Base-by-base conservation (phyloP, 2,329 filamentous ascomycete genomes). In the Calonectria henricotiae region DNA sequence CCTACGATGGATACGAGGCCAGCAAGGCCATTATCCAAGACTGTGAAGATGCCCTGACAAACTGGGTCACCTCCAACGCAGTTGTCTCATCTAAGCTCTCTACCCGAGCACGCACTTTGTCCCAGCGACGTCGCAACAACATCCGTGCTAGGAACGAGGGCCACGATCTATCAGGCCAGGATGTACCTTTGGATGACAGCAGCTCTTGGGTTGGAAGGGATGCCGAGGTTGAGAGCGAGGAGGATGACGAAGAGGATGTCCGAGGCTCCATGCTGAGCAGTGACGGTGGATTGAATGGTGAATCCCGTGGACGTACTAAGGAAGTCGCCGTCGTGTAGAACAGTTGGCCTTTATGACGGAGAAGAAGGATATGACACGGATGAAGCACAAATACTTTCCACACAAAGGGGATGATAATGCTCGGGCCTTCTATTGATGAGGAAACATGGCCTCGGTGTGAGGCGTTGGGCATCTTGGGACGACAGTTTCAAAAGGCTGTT, bases 21-120 rank as follows among this genome's bases (percentile, higher is more conserved):
- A 97, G 94, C 89, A 98, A 98, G 86, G 96, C 93, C 74, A 98
- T 99, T 84, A 98, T 99, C 80, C 96, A 99, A 86, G 96, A 99
- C 84, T 99, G 96, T 83, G 96, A 99, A 85, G 95, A 98, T 81
- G 90, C 96, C 1, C 91, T 99, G 71, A 98, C 95, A 82, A 98
- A 98, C 87, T 99, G 96, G 96, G 95, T 98, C 44, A 89, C 91
- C 68, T 92, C 94, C 79, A 96, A 97, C 80, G 96, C 96, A 6
- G 92, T 94, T 54, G 95, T 99, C 76, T 93, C 89, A 67, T 92
- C 95, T 74, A 95, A 94, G 82, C 90, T 99, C 60, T 98, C 94
- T 5, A 93, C 92, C 20, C 94, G 96, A 70, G 91, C 96, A 46
- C 94, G 95, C 76, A 97, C 92, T 17, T 89, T 98, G 41, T 97